Conservation (phyloP, 2,329 filamentous ascomycete genomes). For the Neocucurbitaria cava region DNA sequence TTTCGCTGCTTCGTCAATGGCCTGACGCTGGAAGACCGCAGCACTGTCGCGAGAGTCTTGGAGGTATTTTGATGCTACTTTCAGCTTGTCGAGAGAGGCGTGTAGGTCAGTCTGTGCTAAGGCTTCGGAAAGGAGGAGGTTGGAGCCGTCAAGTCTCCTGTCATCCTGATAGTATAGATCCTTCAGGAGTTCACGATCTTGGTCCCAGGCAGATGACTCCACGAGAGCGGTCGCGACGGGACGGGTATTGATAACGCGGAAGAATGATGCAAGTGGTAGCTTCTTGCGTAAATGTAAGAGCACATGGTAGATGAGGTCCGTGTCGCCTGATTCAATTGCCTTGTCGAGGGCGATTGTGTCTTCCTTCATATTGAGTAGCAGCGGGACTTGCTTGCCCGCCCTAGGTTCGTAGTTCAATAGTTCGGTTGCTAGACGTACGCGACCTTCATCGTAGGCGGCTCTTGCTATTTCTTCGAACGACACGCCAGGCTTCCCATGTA, state of each 20-base stretch:
- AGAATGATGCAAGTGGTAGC: constrained; percentile 87
- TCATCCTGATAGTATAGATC: constrained; percentile 98
- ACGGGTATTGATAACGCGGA: constrained; percentile 85
- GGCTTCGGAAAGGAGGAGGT: constrained; percentile 85
- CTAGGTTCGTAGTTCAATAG: constrained; percentile 92
- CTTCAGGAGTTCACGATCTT: constrained; percentile 84
- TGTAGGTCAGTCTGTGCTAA: constrained; percentile 73
- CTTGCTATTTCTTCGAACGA: constrained; percentile 95
- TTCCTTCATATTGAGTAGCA: constrained; percentile 93
- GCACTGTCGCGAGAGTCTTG: constrained; percentile 81
- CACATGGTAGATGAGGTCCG: constrained; percentile 90
- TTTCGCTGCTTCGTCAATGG: constrained; percentile 79
- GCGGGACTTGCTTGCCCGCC: constrained; percentile 92
- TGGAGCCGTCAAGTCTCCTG: constrained; percentile 83
- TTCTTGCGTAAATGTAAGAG: constrained; percentile 89
- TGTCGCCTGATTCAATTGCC: constrained; percentile 93
- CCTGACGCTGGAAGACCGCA: constrained; percentile 72
- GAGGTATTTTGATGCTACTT: constrained; percentile 82
- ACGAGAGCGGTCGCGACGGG: constrained; percentile 89
- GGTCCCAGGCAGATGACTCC: constrained; percentile 79
- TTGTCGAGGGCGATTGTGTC: constrained; percentile 95
- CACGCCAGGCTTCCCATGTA: constrained; percentile 87
- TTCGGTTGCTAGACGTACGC: constrained; percentile 85
- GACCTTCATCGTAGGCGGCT: constrained; percentile 92
- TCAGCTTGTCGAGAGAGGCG: constrained; percentile 82